Base-by-base conservation (phyloP, 495 filamentous ascomycete genomes). In the Penicillium paradoxum region DNA sequence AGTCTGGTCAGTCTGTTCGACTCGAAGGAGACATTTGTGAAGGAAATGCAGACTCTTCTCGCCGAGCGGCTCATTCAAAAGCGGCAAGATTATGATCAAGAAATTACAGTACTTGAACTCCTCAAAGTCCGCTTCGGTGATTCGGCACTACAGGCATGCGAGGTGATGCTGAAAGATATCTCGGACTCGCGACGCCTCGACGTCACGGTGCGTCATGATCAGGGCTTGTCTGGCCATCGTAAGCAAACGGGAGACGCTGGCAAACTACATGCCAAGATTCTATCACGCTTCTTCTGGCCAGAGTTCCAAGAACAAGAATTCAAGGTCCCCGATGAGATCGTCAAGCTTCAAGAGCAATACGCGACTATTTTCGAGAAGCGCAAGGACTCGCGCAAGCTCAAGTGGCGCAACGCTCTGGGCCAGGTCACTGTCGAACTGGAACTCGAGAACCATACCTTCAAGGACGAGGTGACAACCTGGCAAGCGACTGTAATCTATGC, bases 121-220 rank as follows among this genome's bases (percentile, higher is more conserved):
- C 79, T 98, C 39, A 97, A 96, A 69, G 70, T 87, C 7, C 85
- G 92, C 6, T 92, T 97, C 46, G 95, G 91, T 14, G 90, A 96
- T 57, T 78, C 82, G 4, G 80, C 85, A 8, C 73, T 97, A 38
- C 93, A 97, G 64, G 85, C 85, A 38, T 96, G 89, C 70, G 90
- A 97, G 61, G 93, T 99, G 52, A 99, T 99, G 93, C 79, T 97
- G 24, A 86, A 84, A 41, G 93, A 99, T 70, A 85, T 97, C n/a
- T 79, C 85, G 42, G 91, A 96, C 60, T 96, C 91, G 11, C 77
- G 80, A 40, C 79, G 83, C 40, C 79, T 93, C 42, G 84, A 95
- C 60, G 61, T 70, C 22, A 66, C 75, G 22, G 88, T 95, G 27
- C 69, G 81, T 14, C 77, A 74, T 29, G 78, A 79, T 17, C 38